Evolutionary conservation across 176 grass and related monocot genomes (phyloP).

Genomic region (Elaeis guineensis): DNA sequence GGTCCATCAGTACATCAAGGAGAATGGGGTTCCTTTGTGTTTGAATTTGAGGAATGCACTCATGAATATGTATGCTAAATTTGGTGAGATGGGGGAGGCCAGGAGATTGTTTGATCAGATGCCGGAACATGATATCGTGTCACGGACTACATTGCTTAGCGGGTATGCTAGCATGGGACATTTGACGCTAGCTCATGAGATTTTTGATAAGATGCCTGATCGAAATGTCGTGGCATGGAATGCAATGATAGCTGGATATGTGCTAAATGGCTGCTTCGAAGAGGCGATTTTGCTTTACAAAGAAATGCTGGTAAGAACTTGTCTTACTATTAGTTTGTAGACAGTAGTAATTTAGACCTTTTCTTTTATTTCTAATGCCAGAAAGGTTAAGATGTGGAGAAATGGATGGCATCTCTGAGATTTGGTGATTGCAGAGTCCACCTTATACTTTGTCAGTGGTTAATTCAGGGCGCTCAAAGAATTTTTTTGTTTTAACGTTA

Average conservation of each 20-base stretch:
- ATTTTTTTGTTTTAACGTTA: too few relatives aligned
- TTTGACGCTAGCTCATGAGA: background rate
- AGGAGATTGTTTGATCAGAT: background rate
- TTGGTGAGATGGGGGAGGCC: background rate
- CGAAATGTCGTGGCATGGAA: conserved; percentile 1
- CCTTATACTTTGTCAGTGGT: too few relatives aligned
- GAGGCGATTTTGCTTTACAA: background rate
- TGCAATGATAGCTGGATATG: background rate
- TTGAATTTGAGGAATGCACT: conserved; percentile 1
- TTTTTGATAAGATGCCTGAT: background rate
- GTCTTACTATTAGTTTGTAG: background rate
- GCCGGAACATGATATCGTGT: background rate
- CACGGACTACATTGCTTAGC: background rate
- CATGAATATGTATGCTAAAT: conserved; percentile 1
- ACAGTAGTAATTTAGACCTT: background rate
- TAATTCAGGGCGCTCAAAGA: too few relatives aligned
- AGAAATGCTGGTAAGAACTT: background rate
- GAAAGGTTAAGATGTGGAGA: too few relatives aligned
- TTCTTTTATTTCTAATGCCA: too few relatives aligned
- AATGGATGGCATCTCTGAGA: too few relatives aligned
- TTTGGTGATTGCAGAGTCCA: too few relatives aligned
- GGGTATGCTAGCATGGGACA: background rate
- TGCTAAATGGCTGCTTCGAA: background rate
- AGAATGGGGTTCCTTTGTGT: background rate
- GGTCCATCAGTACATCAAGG: background rate